phyloP scores from a whole-genome alignment of 73 alveolate species.

The Symbiodinium natans region DNA sequence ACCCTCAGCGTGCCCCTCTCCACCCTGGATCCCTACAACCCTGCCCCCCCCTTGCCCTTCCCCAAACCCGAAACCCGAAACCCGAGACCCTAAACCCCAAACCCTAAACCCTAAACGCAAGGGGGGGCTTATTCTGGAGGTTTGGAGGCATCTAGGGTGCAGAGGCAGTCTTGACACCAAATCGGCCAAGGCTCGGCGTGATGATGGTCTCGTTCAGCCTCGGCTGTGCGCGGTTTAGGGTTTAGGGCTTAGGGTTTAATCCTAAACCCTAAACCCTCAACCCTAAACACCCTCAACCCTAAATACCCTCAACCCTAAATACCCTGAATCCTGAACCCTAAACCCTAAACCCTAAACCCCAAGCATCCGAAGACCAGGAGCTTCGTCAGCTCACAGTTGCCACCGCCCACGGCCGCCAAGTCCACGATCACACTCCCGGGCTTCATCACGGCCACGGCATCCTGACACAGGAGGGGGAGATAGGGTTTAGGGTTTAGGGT shows the following conservation, averaged over 20 bases:
- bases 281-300: neutral
- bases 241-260: no score
- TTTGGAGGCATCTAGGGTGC: no score
- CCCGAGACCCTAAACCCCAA: no score
- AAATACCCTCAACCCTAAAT: no score
- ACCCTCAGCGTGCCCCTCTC: no score
- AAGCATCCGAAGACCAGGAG: neutral
- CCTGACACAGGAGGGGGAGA: neutral
- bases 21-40: no score
- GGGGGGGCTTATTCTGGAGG: no score
- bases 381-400: conserved; percentile 96
- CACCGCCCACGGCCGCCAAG: conserved; percentile 97
- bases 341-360: no score
- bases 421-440: conserved; percentile 96
- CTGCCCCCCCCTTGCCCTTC: no score
- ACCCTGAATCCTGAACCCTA: no score
- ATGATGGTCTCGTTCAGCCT: conserved; percentile 53
- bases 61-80: no score
- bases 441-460: conserved; percentile 55
- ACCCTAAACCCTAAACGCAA: no score
- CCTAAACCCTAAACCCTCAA: neutral
- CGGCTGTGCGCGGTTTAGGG: conserved; percentile 47
- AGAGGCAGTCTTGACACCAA: neutral
- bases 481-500: neutral
- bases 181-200: neutral